Evolutionary conservation across 73 alveolate genomes (phyloP), one percentile per base, ranked within the genome.

Genomic region (Tetrahymena elliotti): DNA sequence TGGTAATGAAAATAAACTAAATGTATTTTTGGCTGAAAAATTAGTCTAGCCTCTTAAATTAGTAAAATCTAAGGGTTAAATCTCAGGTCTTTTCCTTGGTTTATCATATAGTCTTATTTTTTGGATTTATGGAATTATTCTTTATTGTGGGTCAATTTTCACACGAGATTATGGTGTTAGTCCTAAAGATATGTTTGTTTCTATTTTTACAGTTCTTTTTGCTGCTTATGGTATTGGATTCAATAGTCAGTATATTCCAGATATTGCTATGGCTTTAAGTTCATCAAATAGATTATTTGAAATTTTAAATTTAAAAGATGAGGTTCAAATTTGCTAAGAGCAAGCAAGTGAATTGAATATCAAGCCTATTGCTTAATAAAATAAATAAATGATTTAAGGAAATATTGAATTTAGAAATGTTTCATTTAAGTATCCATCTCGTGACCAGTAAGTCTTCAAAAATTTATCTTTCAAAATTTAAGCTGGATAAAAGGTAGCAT

Each of bases 361-460:
- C 20, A 39, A 37, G 5, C 97, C 97, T 13, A 33, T 27, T 22
- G 88, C n/a, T 24, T 68, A n/a, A 27, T 10, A 27, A 24, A 68
- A 22, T 24, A 10, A 31, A 27, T 24, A 68, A 68, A 31, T 88
- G 2, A 68, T 98, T 41, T 93, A 95, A 83, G 99, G 99, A 38
- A 94, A 95, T 52, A 98, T 98, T 16, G 97, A 98, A 94, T 98
- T 98, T 93, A 94, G 93, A 93, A 96, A 97, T 94, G 98, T 97
- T 16, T 84, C 98, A 93, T 98, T 98, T 97, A 96, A 96, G 18
- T 98, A 98, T 96, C 99, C 99, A 20, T 94, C 98, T 84, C 93
- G 98, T 35, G 93, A 94, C 82, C 27, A 33, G 33, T 31, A 47
- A 52, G 95, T 97, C 37, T 96, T 98, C 93, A 95, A 96, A 38